A percentile compares a stretch with the other conserved stretches of the same genome.
Evolutionary conservation across 441 rosid species (phyloP).

Genomic region (Gossypium armourianum): DNA sequence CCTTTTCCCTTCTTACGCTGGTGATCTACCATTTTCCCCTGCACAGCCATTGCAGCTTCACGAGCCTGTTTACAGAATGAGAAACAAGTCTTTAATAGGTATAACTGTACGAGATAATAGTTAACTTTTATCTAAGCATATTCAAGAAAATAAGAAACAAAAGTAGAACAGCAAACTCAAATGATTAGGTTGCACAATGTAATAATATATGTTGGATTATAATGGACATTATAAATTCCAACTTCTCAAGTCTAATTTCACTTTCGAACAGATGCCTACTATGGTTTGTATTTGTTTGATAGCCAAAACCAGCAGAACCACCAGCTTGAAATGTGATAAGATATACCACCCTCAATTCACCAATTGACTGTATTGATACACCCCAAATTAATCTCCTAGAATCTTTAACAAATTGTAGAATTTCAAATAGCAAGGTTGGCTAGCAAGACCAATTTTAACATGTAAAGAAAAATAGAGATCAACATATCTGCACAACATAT

Average conservation of each 20-base stretch:
- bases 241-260: not conserved
- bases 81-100: not conserved
- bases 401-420: not conserved
- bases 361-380: not conserved
- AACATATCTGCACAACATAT: not conserved
- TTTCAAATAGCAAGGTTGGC: not conserved
- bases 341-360: constrained; percentile 3
- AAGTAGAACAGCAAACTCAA: not conserved
- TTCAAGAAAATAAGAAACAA: not conserved
- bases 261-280: not conserved
- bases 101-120: not conserved
- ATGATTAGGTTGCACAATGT: not conserved
- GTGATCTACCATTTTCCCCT: constrained; percentile 79
- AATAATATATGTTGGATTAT: not conserved
- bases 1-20: constrained; percentile 97
- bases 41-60: constrained; percentile 78
- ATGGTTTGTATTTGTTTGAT: not conserved
- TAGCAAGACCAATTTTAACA: not conserved
- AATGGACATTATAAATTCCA: not conserved
- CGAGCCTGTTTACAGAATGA: constrained; percentile 54
- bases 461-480: not conserved
- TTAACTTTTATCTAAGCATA: not conserved
- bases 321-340: not conserved
- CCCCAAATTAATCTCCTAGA: not conserved
- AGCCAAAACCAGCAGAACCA: not conserved